These are phyloP conservation scores for Magnusiomyces magnusii DNA, from an alignment of 1,139 yeast genomes.

Conservation along the genomic window DNA sequence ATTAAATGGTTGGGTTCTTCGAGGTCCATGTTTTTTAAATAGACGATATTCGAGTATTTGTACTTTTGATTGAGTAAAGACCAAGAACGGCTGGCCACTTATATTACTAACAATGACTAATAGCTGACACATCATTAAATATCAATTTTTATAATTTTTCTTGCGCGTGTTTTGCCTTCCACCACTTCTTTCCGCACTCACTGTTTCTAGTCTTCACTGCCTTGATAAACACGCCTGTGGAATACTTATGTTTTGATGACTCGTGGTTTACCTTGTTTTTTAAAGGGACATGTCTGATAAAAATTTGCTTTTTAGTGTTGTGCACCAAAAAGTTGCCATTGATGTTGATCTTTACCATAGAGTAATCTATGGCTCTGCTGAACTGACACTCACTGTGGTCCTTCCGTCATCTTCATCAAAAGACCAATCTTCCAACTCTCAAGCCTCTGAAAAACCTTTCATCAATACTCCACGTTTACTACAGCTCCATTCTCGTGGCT, in stretches of 20 bases:
- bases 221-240: background rate
- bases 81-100: too few relatives aligned
- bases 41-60: too few relatives aligned
- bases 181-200: too few relatives aligned
- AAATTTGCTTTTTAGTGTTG: conserved; percentile 39
- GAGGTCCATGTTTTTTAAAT: too few relatives aligned
- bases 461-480: conserved; percentile 50
- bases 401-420: conserved; percentile 7
- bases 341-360: conserved; percentile 57
- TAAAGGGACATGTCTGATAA: conserved; percentile 8
- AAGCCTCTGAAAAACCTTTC: conserved; percentile 39
- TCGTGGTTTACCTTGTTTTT: background rate
- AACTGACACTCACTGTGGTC: conserved; percentile 47
- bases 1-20: too few relatives aligned
- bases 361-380: conserved; percentile 65
- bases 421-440: background rate
- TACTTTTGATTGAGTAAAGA: too few relatives aligned
- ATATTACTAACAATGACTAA: too few relatives aligned
- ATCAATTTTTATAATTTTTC: too few relatives aligned
- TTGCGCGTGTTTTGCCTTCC: too few relatives aligned
- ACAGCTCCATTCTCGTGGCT: conserved; percentile 62
- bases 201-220: background rate
- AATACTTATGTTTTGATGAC: background rate
- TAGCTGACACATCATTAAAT: too few relatives aligned
- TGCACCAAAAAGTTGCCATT: conserved; percentile 61